Percentiles rank a stretch among this genome's conserved stretches.
These are phyloP conservation scores for Trichoderma asperelloides DNA, from an alignment of 495 filamentous ascomycete genomes.

Conservation along the genomic window DNA sequence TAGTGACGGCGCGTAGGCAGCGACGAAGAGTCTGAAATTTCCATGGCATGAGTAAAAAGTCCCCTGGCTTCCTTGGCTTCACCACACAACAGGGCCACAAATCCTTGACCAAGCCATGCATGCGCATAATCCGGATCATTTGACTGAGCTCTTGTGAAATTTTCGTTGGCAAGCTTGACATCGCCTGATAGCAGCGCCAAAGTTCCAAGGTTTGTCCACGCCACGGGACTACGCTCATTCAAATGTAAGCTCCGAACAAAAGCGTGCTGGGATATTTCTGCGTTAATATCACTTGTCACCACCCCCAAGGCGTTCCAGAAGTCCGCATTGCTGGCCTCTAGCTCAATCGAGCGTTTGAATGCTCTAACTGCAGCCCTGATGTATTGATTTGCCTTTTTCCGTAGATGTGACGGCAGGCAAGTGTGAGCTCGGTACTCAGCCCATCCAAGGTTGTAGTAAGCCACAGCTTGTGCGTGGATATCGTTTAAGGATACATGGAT, in stretches of 20 bases:
- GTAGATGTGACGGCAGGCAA: constrained; percentile 41
- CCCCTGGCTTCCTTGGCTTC: constrained; percentile 65
- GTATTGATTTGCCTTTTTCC: constrained; percentile 49
- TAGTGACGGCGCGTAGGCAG: constrained; percentile 66
- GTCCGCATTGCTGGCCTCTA: constrained; percentile 89
- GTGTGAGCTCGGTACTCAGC: constrained; percentile 75
- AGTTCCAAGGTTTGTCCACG: constrained; percentile 86
- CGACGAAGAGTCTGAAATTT: constrained; percentile 72
- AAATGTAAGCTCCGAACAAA: constrained; percentile 87
- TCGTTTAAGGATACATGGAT: constrained; percentile 66
- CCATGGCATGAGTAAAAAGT: constrained; percentile 92
- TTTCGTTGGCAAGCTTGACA: constrained; percentile 70
- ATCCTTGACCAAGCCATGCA: constrained; percentile 89
- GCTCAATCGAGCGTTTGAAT: constrained; percentile 94
- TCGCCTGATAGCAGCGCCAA: constrained; percentile 82
- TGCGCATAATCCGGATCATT: constrained; percentile 85
- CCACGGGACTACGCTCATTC: constrained; percentile 74
- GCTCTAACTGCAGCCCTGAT: constrained; percentile 77
- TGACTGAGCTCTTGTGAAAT: constrained; percentile 85
- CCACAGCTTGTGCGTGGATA: constrained; percentile 83
- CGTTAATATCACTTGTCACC: constrained; percentile 73
- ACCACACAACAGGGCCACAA: constrained; percentile 68
- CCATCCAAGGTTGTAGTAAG: constrained; percentile 95
- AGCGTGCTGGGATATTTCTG: constrained; percentile 84
- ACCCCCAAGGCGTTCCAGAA: constrained; percentile 98